Evolutionary conservation across 1,284 basidiomycete species (phyloP).

Genomic region (Trametes sp.): DNA sequence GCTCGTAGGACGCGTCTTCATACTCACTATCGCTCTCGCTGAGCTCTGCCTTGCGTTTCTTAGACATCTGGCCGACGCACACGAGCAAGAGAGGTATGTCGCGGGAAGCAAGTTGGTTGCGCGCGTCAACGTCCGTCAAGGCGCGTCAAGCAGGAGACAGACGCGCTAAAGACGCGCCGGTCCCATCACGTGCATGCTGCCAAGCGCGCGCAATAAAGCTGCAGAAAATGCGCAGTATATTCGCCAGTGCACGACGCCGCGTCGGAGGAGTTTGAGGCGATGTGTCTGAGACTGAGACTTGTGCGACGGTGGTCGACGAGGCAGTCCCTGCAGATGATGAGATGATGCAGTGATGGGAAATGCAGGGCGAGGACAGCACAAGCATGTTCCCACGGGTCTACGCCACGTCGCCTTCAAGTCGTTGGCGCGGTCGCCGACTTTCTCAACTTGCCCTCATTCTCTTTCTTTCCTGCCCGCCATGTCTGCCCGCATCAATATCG

Average conservation of each 20-base stretch:
- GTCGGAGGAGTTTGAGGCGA: slow-evolving; percentile 7
- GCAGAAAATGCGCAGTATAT: slow-evolving; percentile 4
- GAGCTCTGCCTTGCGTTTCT: slow-evolving; percentile 28
- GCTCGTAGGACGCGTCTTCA: slow-evolving; percentile 28
- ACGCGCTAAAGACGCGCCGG: slow-evolving; percentile 21
- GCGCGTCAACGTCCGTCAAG: slow-evolving; percentile 28
- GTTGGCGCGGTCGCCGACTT: slow-evolving; percentile 26
- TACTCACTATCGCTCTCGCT: slow-evolving; percentile 27
- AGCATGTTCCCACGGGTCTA: slow-evolving; percentile 40
- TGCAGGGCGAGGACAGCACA: slow-evolving; percentile 13
- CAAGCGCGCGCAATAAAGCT: slow-evolving; percentile 1
- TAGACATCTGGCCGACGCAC: slow-evolving; percentile 26
- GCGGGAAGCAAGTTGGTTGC: slow-evolving; percentile 6
- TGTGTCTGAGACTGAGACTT: slow-evolving; percentile 19
- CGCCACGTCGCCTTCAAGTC: slow-evolving; percentile 41
- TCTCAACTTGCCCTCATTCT: slow-evolving; percentile 27
- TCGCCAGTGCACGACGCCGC: neutral
- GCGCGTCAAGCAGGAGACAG: neutral
- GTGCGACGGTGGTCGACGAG: slow-evolving; percentile 2
- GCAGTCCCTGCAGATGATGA: slow-evolving; percentile 28
- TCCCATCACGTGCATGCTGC: slow-evolving; percentile 17
- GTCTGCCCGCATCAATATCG: slow-evolving; percentile 85
- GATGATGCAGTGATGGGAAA: slow-evolving; percentile 32
- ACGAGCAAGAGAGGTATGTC: slow-evolving; percentile 13
- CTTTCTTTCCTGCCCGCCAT: slow-evolving; percentile 52